A percentile compares a stretch with the other conserved stretches of the same genome.
Evolutionary conservation across 257 asterid species (phyloP).

Genomic region (Nicotiana noctiflora): DNA sequence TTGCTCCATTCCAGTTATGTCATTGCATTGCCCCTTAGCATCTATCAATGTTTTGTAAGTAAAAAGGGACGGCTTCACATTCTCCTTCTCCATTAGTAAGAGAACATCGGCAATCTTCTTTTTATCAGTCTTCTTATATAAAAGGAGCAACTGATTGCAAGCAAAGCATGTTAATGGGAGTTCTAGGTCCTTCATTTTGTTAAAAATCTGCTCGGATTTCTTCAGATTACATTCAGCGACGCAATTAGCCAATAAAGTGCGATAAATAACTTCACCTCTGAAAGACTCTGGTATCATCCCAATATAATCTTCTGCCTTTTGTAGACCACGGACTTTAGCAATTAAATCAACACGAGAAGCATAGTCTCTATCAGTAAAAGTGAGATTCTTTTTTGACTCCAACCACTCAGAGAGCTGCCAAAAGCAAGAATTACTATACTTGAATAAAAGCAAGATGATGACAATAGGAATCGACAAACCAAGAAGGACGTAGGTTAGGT

Average conservation of each 20-base stretch:
- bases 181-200: slow-evolving; percentile 49
- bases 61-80: slow-evolving; percentile 42
- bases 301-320: slow-evolving; percentile 49
- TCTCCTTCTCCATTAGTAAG: slow-evolving; percentile 59
- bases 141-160: slow-evolving; percentile 63
- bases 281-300: slow-evolving; percentile 48
- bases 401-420: slow-evolving; percentile 76
- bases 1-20: slow-evolving; percentile 66
- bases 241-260: slow-evolving; percentile 56
- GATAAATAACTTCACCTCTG: slow-evolving; percentile 50
- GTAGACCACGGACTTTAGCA: slow-evolving; percentile 53
- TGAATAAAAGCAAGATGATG: background rate
- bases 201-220: slow-evolving; percentile 57
- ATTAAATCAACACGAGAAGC: slow-evolving; percentile 62
- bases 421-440: background rate
- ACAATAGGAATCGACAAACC: background rate
- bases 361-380: slow-evolving; percentile 40
- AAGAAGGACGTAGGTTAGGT: background rate
- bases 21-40: slow-evolving; percentile 53
- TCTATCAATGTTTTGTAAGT: slow-evolving; percentile 56
- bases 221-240: slow-evolving; percentile 30
- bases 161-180: slow-evolving; percentile 42
- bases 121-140: slow-evolving; percentile 52
- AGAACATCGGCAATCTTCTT: slow-evolving; percentile 65
- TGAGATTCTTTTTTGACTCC: slow-evolving; percentile 33